A percentile compares a stretch with the other conserved stretches of the same genome.
Conservation (phyloP, 345 rosid species). For the Camelina sativa region DNA sequence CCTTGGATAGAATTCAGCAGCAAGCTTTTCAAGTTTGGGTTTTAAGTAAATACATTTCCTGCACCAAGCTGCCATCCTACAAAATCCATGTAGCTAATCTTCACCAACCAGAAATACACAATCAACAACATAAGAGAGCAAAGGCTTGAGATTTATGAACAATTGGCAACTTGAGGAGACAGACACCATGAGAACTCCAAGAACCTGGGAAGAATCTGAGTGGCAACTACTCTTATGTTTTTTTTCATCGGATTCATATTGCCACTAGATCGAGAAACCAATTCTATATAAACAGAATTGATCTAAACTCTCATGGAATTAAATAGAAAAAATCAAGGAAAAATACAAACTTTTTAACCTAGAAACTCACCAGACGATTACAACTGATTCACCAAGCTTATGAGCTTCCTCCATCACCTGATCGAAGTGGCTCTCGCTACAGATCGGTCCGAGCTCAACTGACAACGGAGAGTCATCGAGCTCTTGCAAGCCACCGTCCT, state of each 20-base stretch:
- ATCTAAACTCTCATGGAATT: not conserved
- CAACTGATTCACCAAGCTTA: conserved; percentile 60
- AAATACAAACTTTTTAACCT: not conserved
- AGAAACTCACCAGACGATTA: conserved; percentile 71
- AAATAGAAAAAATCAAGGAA: not conserved
- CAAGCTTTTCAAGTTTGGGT: conserved; percentile 88
- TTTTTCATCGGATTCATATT: not conserved
- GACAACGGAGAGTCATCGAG: conserved; percentile 71
- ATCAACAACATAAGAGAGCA: conserved; percentile 5
- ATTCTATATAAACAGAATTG: not conserved
- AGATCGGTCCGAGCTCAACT: conserved; percentile 57
- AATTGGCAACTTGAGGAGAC: conserved; percentile 6
- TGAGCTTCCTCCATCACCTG: conserved; percentile 79
- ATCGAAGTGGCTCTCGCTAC: conserved; percentile 72
- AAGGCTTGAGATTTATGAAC: not conserved
- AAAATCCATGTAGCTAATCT: conserved; percentile 42
- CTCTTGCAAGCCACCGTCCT: conserved; percentile 51
- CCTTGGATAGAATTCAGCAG: conserved; percentile 89
- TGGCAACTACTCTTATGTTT: not conserved
- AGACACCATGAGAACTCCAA: not conserved
- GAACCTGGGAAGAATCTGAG: not conserved
- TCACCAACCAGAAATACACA: conserved; percentile 30
- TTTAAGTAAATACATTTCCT: conserved; percentile 87
- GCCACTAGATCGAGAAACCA: not conserved
- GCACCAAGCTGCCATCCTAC: conserved; percentile 98